These are phyloP conservation scores for Nicotiana sylvestris DNA, from an alignment of 257 asterid species.

Conservation along the genomic window DNA sequence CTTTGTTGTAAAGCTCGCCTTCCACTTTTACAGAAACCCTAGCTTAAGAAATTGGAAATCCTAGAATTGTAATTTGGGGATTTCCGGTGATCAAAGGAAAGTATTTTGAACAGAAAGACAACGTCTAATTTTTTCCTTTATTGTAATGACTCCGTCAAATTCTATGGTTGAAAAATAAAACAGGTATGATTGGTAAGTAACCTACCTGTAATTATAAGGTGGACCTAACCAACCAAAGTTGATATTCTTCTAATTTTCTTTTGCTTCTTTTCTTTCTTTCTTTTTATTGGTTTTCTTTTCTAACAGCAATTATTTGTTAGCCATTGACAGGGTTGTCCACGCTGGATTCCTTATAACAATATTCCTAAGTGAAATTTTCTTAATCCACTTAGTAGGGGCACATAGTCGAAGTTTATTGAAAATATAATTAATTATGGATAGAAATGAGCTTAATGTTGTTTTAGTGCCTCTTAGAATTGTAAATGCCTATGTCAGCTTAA, in stretches of 20 bases:
- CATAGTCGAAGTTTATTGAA: background rate
- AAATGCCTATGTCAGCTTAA: background rate
- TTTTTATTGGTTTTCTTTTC: background rate
- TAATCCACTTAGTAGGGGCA: background rate
- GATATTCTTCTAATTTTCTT: background rate
- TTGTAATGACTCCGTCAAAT: background rate
- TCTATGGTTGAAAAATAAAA: background rate
- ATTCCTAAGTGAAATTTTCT: background rate
- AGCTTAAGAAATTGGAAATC: background rate
- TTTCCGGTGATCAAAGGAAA: background rate
- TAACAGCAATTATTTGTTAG: background rate
- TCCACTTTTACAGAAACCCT: background rate
- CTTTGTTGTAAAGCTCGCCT: slow-evolving; percentile 10
- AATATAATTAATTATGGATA: background rate
- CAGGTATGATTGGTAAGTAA: background rate
- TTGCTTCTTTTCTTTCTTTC: background rate
- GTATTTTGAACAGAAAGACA: background rate
- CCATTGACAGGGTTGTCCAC: background rate
- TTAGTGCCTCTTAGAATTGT: background rate
- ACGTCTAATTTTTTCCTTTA: background rate
- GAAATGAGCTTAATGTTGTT: background rate
- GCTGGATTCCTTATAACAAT: background rate
- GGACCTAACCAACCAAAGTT: background rate
- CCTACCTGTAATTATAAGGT: background rate
- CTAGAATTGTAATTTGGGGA: background rate